Evolutionary conservation across 768 basidiomycete species (phyloP).

Genomic region (Pulveroboletus sp.): DNA sequence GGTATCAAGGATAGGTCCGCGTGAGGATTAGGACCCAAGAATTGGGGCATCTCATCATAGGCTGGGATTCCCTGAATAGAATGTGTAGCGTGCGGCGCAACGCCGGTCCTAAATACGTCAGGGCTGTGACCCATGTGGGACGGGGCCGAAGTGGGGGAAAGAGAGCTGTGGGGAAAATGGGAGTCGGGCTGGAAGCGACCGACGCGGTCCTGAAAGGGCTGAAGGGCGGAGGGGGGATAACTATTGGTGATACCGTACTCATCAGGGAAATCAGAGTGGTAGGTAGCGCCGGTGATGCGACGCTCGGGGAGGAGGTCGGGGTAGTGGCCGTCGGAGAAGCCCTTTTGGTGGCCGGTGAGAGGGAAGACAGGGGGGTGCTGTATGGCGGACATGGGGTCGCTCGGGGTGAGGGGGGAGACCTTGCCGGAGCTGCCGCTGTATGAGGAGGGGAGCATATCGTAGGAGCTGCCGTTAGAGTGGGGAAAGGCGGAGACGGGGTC

Average conservation of each 20-base stretch:
- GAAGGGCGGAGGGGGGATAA: constrained; percentile 48
- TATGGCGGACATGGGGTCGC: constrained; percentile 54
- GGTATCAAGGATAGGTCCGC: constrained; percentile 60
- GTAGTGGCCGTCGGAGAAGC: constrained; percentile 53
- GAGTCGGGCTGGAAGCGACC: constrained; percentile 52
- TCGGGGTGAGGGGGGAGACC: constrained; percentile 71
- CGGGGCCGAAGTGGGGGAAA: constrained; percentile 38
- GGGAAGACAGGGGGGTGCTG: constrained; percentile 55
- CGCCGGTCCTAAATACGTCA: constrained; percentile 57
- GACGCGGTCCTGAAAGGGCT: constrained; percentile 58
- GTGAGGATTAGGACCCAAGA: constrained; percentile 49
- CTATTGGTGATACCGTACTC: constrained; percentile 53
- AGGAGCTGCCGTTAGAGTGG: constrained; percentile 48
- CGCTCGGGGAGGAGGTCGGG: constrained; percentile 59
- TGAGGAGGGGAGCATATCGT: constrained; percentile 65
- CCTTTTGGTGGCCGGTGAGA: constrained; percentile 43
- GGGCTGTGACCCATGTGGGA: constrained; percentile 49
- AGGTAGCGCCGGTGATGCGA: constrained; percentile 45
- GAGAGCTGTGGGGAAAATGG: constrained; percentile 46
- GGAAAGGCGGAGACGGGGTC: constrained; percentile 60
- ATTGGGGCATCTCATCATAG: constrained; percentile 59
- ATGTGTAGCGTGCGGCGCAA: constrained; percentile 69
- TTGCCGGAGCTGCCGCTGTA: constrained; percentile 61
- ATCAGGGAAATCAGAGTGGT: constrained; percentile 59
- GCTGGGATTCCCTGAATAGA: constrained; percentile 49